These are phyloP conservation scores for Kalmusia sp. DNA, from an alignment of 2,329 filamentous ascomycete genomes.

Conservation along the genomic window DNA sequence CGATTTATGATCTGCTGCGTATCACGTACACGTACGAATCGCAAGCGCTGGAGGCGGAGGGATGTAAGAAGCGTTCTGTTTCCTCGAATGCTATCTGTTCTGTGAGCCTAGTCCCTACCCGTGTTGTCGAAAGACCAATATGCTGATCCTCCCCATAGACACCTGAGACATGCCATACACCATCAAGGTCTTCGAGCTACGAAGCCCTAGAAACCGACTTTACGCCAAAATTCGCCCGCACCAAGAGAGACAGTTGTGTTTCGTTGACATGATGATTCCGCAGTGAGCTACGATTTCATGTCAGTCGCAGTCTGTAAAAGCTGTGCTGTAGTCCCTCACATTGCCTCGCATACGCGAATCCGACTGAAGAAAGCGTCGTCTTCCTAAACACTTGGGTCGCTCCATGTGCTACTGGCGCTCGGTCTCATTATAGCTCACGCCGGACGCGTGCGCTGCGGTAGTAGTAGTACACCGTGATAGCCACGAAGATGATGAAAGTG, in stretches of 20 bases:
- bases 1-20: constrained; percentile 41
- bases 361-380: background rate
- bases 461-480: too few species aligned
- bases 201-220: constrained; percentile 39
- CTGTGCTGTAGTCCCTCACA: background rate
- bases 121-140: background rate
- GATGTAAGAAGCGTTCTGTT: constrained; percentile 25
- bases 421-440: too few species aligned
- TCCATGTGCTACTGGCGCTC: too few species aligned
- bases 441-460: too few species aligned
- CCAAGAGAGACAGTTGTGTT: constrained; percentile 19
- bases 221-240: constrained; percentile 26
- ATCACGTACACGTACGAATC: constrained; percentile 44
- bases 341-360: background rate
- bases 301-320: background rate
- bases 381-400: background rate
- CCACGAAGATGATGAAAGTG: too few species aligned
- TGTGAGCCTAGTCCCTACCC: constrained; percentile 17
- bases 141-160: constrained; percentile 23
- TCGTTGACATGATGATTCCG: constrained; percentile 11
- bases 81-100: constrained; percentile 27
- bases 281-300: background rate
- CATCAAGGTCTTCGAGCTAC: constrained; percentile 18
- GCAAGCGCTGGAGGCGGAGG: constrained; percentile 23
- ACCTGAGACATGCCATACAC: constrained; percentile 32